A percentile compares a stretch with the other conserved stretches of the same genome.
Evolutionary conservation across 768 basidiomycete species (phyloP).

Genomic region (Rhizopogon sp.): DNA sequence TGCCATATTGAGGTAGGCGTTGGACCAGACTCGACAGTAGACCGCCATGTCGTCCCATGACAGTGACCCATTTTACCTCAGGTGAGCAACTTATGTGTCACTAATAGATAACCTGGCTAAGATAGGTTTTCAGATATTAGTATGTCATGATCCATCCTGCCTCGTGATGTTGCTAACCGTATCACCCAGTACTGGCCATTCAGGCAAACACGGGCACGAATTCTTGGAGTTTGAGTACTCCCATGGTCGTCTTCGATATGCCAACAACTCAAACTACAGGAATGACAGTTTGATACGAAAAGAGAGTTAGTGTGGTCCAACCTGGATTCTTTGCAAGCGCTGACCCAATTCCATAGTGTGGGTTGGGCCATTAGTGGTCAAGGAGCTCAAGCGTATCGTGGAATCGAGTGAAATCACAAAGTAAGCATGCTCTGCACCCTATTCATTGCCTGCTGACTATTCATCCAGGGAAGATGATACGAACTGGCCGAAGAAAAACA

Average conservation of each 20-base stretch:
- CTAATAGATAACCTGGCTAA: slow-evolving; percentile 12
- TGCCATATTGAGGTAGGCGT: neutral
- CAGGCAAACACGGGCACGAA: slow-evolving; percentile 96
- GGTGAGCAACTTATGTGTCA: slow-evolving; percentile 35
- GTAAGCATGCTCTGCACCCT: slow-evolving; percentile 31
- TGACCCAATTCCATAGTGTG: slow-evolving; percentile 59
- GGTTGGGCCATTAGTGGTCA: slow-evolving; percentile 86
- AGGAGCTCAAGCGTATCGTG: slow-evolving; percentile 92
- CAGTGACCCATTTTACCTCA: slow-evolving; percentile 77
- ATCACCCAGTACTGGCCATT: slow-evolving; percentile 71
- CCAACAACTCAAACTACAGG: slow-evolving; percentile 98
- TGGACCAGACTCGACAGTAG: neutral
- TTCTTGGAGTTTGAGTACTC: slow-evolving; percentile 99
- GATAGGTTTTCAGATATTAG: slow-evolving; percentile 41
- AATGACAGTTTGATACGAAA: slow-evolving; percentile 97
- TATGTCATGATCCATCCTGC: slow-evolving; percentile 22
- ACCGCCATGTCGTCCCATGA: slow-evolving; percentile 29
- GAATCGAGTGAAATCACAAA: slow-evolving; percentile 93
- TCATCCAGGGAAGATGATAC: slow-evolving; percentile 90
- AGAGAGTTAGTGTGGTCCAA: slow-evolving; percentile 72
- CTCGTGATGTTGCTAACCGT: slow-evolving; percentile 1
- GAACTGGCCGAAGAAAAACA: slow-evolving; percentile 99
- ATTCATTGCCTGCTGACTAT: slow-evolving; percentile 1
- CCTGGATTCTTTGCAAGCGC: neutral
- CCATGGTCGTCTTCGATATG: slow-evolving; percentile 93